Evolutionary conservation across 2,329 filamentous ascomycete species (phyloP).

Genomic region (Calcarisporium arbuscula): DNA sequence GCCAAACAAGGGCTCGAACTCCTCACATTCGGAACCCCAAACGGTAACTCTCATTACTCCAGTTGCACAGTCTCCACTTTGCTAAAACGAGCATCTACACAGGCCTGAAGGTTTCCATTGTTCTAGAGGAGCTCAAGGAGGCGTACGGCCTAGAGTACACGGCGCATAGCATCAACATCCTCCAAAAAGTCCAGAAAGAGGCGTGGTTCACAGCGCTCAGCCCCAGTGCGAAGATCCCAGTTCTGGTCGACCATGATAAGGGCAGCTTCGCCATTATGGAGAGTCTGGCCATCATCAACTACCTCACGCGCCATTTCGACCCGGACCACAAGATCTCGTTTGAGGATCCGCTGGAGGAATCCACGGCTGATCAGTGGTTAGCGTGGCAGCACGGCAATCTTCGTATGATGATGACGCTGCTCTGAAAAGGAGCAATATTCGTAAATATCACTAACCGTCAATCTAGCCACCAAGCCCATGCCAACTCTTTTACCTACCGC

Average conservation of each 20-base stretch:
- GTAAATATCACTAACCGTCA: too few species aligned
- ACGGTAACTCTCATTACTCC: too few species aligned
- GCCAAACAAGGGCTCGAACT: conserved; percentile 60
- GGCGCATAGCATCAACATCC: conserved; percentile 52
- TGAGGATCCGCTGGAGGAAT: conserved; percentile 29
- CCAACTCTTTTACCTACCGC: conserved; percentile 66
- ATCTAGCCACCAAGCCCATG: conserved; percentile 73
- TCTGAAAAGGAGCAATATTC: too few species aligned
- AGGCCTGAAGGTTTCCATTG: conserved; percentile 54
- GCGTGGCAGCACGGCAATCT: conserved; percentile 70
- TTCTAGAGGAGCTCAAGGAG: conserved; percentile 62
- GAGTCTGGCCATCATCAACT: conserved; percentile 65
- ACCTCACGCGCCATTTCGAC: conserved; percentile 69
- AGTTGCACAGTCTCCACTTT: too few species aligned
- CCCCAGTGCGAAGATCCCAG: conserved; percentile 61
- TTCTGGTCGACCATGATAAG: conserved; percentile 60
- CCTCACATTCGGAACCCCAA: conserved; percentile 51
- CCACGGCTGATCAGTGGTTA: conserved; percentile 43
- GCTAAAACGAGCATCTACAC: too few species aligned
- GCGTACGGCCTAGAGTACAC: conserved; percentile 57
- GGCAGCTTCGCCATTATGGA: conserved; percentile 63
- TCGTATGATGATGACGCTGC: conserved; percentile 62
- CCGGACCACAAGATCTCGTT: conserved; percentile 39
- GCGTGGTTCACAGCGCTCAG: conserved; percentile 57
- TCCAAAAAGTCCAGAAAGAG: conserved; percentile 59